phyloP scores from a whole-genome alignment of 805 yeast species.

The Ogataea minuta region DNA sequence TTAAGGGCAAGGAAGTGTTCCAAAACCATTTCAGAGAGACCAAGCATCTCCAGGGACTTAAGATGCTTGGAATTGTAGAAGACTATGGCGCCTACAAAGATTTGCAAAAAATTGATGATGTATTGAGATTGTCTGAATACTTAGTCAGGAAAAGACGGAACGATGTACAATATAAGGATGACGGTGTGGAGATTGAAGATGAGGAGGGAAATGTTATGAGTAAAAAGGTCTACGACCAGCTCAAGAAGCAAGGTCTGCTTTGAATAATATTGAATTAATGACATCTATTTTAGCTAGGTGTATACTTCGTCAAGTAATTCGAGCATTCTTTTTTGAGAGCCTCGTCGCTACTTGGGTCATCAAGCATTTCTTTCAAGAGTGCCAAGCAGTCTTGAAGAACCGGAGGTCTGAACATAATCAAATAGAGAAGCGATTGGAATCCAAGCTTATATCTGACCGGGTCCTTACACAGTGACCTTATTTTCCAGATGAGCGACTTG shows the following conservation, averaged over 20 bases:
- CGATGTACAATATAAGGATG: slow-evolving; percentile 44
- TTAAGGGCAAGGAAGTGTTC: slow-evolving; percentile 70
- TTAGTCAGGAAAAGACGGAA: slow-evolving; percentile 38
- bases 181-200: slow-evolving; percentile 82
- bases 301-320: slow-evolving; percentile 47
- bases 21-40: slow-evolving; percentile 72
- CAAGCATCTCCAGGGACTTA: slow-evolving; percentile 71
- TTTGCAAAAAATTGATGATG: slow-evolving; percentile 67
- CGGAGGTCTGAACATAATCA: slow-evolving; percentile 91
- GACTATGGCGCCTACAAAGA: slow-evolving; percentile 51
- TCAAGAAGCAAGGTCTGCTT: slow-evolving; percentile 82
- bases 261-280: slow-evolving; percentile 29
- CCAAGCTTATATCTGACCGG: slow-evolving; percentile 83
- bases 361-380: slow-evolving; percentile 47
- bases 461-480: slow-evolving; percentile 76
- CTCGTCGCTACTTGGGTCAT: slow-evolving; percentile 40
- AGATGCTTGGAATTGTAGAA: slow-evolving; percentile 68
- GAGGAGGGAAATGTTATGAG: slow-evolving; percentile 91
- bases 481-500: slow-evolving; percentile 55
- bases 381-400: slow-evolving; percentile 53
- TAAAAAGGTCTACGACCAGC: slow-evolving; percentile 74
- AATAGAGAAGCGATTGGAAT: slow-evolving; percentile 73
- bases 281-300: slow-evolving; percentile 16
- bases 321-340: slow-evolving; percentile 47
- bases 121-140: slow-evolving; percentile 52